Base-by-base conservation (phyloP, 495 filamentous ascomycete species). In the Penicillium ochrochloron region DNA sequence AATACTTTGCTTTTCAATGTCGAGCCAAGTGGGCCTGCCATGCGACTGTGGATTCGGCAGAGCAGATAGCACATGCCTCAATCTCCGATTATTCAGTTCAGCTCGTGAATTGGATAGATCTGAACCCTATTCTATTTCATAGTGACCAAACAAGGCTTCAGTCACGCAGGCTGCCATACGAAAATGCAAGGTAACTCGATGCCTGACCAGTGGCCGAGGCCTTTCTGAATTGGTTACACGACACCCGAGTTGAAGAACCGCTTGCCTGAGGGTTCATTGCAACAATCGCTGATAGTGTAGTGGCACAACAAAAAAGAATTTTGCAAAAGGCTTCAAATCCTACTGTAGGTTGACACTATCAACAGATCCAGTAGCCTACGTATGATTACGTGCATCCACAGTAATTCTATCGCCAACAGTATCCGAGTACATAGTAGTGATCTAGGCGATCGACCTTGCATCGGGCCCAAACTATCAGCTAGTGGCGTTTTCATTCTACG, bases 361-460 rank as follows among this genome's bases (percentile, higher is more conserved):
- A 46, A 19, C 12, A 25, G 21, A 25, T 23, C 42, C 1, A 21
- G 42, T 19, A 15, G 10, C 42, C 5, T n/a, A 9, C 9, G 2
- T 19, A 19, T 21, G 42, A 6, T 19, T 44, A 6, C 8, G 21
- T 19, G 19, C 10, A 15, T 44, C 5, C 10, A 48, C 0, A 7
- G 8, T 1, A 7, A 12, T 0, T 23, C 19, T 25, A 48, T 9
- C 10, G 21, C 21, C 19, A 46, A 23, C 42, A 33, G 59, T 12
- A 50, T 35, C 37, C 29, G 31, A 64, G 34, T n/a, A n/a, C n/a
- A n/a, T n/a, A n/a, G n/a, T 50, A 29, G 23, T 29, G 25, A 7
- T 27, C 46, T 67, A 60, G 61, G 33, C 34, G 48, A 57, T 62
- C 59, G 48, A 51, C 71, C 71, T 73, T 73, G 69, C 71, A 64